A percentile compares a stretch with the other conserved stretches of the same genome.
These are phyloP conservation scores for Botrytis pseudocinerea DNA, from an alignment of 2,329 filamentous ascomycete genomes.

Conservation along the genomic window DNA sequence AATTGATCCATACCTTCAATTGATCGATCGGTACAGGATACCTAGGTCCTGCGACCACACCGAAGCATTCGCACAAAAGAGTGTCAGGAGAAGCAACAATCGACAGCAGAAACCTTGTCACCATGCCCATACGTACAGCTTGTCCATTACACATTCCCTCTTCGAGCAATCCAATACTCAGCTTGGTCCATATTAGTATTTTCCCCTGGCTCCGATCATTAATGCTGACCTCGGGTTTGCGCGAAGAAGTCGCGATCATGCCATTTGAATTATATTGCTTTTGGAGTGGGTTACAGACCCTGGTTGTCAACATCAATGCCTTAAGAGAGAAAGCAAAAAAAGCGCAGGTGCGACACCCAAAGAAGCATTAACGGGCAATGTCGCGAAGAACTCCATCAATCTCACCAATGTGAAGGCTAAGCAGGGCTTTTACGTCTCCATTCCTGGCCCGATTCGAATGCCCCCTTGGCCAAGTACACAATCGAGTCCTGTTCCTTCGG, in stretches of 20 bases:
- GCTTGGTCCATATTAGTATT: not conserved
- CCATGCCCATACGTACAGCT: not conserved
- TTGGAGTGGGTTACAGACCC: conserved; percentile 15
- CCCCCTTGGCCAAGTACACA: not conserved
- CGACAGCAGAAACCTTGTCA: conserved; percentile 5
- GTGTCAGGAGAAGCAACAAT: conserved; percentile 2
- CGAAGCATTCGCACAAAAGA: not conserved
- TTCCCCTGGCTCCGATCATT: conserved; percentile 13
- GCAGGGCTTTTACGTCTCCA: not conserved
- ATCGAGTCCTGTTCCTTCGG: not conserved
- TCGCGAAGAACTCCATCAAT: conserved; percentile 22
- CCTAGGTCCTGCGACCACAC: not conserved
- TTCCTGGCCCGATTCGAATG: not conserved
- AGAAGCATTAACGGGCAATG: conserved; percentile 29
- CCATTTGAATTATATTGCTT: conserved; percentile 13
- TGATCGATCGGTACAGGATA: not conserved
- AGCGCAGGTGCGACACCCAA: not conserved
- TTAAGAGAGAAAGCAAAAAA: conserved; percentile 2
- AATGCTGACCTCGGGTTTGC: not conserved
- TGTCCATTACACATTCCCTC: not conserved
- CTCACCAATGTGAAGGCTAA: not conserved
- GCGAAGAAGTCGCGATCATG: not conserved
- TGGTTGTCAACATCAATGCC: conserved; percentile 24
- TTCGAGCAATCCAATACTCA: not conserved
- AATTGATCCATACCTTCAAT: not conserved